Base-by-base conservation (phyloP, 345 rosid species). In the Triadica sebifera region DNA sequence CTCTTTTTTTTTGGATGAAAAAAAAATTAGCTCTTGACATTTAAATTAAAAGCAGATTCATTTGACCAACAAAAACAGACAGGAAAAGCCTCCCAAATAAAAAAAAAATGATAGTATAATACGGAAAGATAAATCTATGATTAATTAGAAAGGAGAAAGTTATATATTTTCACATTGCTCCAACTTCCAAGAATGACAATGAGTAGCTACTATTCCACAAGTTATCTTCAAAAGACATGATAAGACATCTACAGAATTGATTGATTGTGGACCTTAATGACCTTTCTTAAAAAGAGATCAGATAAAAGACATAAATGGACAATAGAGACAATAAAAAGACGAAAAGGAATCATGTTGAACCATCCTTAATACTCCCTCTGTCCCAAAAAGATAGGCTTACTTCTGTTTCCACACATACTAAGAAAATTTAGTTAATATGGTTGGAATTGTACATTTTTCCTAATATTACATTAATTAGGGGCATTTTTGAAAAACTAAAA, bases 11-110 rank as follows among this genome's bases (percentile, higher is more conserved):
- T n/a, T n/a, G n/a, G 2, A 29, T 1, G 34, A 29, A 29, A 29
- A 1, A 29, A 29, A 29, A 29, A 1, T 29, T 2, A 12, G n/a
- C 37, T 46, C 13, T 55, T 65, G 16, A 63, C 69, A 60, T 64
- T 53, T 25, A 68, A 16, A 72, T 16, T 67, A 25, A 43, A 74
- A 60, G 59, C 22, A 10, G 34, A 76, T n/a, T 24, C 41, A 11
- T 38, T 39, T 59, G 13, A 41, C 16, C 57, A 63, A 29, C 15
- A 60, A 38, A 62, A 68, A 72, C 49, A 61, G 2, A 53, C 12
- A 65, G 55, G 38, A 57, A 51, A 15, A 3, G 19, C 56, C 56
- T 15, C 56, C 56, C 9, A 43, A 43, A 51, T 5, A 16, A 5
- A 51, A 6, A 51, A 6, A 13, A 13, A 52, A 15, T 52, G 15